Evolutionary conservation across 768 basidiomycete species (phyloP).

Genomic region (Cubamyces lactineus): DNA sequence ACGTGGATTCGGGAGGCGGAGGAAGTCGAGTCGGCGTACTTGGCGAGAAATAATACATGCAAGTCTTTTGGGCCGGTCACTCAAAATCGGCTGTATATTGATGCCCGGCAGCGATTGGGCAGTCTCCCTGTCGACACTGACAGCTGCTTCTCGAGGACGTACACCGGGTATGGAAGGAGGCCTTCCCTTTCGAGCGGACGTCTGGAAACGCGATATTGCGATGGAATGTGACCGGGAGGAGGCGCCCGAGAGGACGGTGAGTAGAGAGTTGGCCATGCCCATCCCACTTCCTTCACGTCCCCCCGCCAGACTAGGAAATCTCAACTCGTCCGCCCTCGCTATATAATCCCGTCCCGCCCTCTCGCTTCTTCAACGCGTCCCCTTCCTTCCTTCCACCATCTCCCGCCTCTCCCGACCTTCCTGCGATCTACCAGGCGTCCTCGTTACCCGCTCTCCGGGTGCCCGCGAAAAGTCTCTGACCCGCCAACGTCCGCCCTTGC

Average conservation of each 20-base stretch:
- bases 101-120: conserved; percentile 12
- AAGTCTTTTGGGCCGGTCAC: neutral
- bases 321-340: neutral
- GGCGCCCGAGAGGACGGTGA: too few relatives aligned
- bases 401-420: conserved; percentile 1
- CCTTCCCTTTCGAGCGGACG: neutral
- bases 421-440: conserved; percentile 18
- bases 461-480: neutral
- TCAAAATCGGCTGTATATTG: conserved; percentile 6
- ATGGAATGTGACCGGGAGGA: too few relatives aligned
- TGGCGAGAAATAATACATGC: neutral
- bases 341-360: conserved; percentile 16
- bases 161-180: neutral
- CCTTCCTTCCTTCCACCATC: conserved; percentile 12
- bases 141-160: neutral
- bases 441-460: neutral
- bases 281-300: conserved; percentile 7
- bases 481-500: neutral
- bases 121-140: neutral
- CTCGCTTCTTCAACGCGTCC: conserved; percentile 13
- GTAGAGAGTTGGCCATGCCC: neutral
- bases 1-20: neutral
- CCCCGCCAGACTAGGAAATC: conserved; percentile 8
- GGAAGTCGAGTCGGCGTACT: neutral
- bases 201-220: neutral